phyloP scores from a whole-genome alignment of 164 flowering plant species.

The Vitis labrusca region DNA sequence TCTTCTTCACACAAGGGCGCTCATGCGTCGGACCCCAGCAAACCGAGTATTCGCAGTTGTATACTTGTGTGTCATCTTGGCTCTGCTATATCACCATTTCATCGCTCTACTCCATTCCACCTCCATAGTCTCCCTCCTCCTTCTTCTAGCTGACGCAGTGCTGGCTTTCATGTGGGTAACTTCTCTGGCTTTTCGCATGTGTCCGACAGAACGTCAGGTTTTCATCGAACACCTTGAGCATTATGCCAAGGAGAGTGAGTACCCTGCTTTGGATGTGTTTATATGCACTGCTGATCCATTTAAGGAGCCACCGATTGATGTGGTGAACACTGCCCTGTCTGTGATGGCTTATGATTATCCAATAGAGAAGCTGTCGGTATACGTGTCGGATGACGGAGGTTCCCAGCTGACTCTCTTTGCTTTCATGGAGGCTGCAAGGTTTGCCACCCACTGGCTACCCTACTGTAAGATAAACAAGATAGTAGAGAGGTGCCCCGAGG shows the following conservation, averaged over 20 bases:
- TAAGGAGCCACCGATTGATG: too few species aligned
- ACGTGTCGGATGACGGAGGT: conserved; percentile 24
- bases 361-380: conserved; percentile 21
- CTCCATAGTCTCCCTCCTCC: not conserved
- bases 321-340: conserved; percentile 20
- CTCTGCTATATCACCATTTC: conserved; percentile 16
- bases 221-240: not conserved
- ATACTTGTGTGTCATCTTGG: conserved; percentile 8
- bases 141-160: conserved; percentile 15
- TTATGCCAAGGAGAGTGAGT: conserved; percentile 1
- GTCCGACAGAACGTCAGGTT: conserved; percentile 1
- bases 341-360: conserved; percentile 2
- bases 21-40: too few species aligned
- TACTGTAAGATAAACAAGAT: conserved; percentile 16
- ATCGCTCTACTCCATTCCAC: conserved; percentile 2
- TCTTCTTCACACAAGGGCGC: too few species aligned
- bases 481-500: conserved; percentile 4
- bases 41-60: conserved; percentile 19
- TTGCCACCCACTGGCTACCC: conserved; percentile 19
- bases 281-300: not conserved
- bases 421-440: conserved; percentile 28
- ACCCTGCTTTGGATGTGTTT: conserved; percentile 12
- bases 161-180: not conserved
- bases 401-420: conserved; percentile 27
- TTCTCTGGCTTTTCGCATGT: conserved; percentile 10